phyloP scores from a whole-genome alignment of 768 basidiomycete genomes.

The Russula sp. region DNA sequence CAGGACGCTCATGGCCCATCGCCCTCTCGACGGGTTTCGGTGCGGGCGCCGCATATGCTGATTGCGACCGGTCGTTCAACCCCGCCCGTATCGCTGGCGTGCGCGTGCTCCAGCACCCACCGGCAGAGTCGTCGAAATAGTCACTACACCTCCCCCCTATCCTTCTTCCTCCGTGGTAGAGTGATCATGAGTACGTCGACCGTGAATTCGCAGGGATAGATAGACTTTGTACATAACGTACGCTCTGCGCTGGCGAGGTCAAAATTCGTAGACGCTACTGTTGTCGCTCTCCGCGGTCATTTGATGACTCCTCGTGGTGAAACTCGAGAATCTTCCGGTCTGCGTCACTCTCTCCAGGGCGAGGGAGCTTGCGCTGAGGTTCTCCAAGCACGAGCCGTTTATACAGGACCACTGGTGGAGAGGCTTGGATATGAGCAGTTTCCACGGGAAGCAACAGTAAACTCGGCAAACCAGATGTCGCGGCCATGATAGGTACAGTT shows the following conservation, averaged over 20 bases:
- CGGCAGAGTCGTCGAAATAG: conserved; percentile 18
- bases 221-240: conserved; percentile 9
- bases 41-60: conserved; percentile 78
- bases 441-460: conserved; percentile 3
- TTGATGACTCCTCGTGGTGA: conserved; percentile 15
- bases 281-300: neutral
- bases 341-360: conserved; percentile 16
- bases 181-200: neutral
- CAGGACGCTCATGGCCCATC: conserved; percentile 91
- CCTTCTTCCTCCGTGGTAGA: neutral
- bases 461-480: conserved; percentile 47
- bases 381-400: conserved; percentile 53
- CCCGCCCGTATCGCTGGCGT: conserved; percentile 82
- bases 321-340: conserved; percentile 17
- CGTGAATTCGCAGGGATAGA: neutral
- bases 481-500: conserved; percentile 56
- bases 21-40: conserved; percentile 83
- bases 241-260: neutral
- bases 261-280: neutral
- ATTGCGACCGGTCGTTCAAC: conserved; percentile 92
- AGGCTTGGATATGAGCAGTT: conserved; percentile 9
- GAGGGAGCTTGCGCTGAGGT: conserved; percentile 36
- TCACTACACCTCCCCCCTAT: neutral
- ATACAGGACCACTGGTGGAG: conserved; percentile 50
- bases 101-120: conserved; percentile 47